These are phyloP conservation scores for Xylaria intraflava DNA, from an alignment of 495 filamentous ascomycete species.

Conservation along the genomic window DNA sequence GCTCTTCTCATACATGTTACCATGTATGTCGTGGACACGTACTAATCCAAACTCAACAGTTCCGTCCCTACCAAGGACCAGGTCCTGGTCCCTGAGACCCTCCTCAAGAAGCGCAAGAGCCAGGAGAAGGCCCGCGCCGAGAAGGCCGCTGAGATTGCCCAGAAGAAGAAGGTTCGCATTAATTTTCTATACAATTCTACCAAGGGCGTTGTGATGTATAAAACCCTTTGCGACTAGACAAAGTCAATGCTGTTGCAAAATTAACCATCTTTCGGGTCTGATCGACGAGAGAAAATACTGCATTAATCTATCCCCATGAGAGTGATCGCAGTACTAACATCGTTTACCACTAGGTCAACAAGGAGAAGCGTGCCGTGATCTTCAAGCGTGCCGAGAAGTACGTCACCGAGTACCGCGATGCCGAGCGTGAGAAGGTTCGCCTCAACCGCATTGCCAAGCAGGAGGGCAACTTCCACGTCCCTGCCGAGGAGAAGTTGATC, in stretches of 20 bases:
- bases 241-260: constrained; percentile 91
- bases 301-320: background rate
- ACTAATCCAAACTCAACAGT: constrained; percentile 55
- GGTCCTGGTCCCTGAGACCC: constrained; percentile 93
- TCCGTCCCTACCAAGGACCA: constrained; percentile 83
- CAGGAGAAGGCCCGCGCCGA: constrained; percentile 97
- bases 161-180: constrained; percentile 80
- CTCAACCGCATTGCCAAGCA: constrained; percentile 81
- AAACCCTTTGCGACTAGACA: constrained; percentile 83
- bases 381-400: constrained; percentile 99
- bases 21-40: constrained; percentile 57
- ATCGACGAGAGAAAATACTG: constrained; percentile 35
- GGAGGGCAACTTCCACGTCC: constrained; percentile 87
- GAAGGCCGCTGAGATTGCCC: constrained; percentile 66
- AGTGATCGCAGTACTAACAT: constrained; percentile 35
- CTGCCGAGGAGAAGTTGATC: constrained; percentile 91
- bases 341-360: constrained; percentile 62
- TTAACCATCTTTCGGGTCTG: constrained; percentile 99
- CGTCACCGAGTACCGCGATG: constrained; percentile 97
- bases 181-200: constrained; percentile 2
- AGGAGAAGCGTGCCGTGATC: constrained; percentile 94
- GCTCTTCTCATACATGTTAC: constrained; percentile 55
- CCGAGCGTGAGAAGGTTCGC: constrained; percentile 96
- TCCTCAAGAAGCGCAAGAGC: constrained; percentile 99
- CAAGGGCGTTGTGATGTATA: constrained; percentile 49